These are phyloP conservation scores for Penstemon barbatus DNA, from an alignment of 257 asterid species.

Conservation along the genomic window DNA sequence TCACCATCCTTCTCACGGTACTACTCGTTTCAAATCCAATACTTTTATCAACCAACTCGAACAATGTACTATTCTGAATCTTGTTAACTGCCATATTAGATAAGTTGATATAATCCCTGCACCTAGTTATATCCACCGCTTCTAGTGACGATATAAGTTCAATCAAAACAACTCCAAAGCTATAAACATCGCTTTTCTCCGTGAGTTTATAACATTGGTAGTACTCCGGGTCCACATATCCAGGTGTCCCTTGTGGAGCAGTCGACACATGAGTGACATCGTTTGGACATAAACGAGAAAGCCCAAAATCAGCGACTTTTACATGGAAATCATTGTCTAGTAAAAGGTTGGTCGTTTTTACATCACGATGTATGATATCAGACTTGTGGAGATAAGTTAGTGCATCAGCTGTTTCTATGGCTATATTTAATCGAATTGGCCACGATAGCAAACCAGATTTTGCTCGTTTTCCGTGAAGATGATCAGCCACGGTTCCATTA, in stretches of 20 bases:
- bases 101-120: constrained; percentile 28
- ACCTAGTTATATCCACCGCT: constrained; percentile 31
- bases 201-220: constrained; percentile 55
- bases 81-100: constrained; percentile 22
- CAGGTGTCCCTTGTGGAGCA: constrained; percentile 67
- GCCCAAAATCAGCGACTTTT: constrained; percentile 60
- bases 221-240: constrained; percentile 60
- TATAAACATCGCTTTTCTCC: constrained; percentile 51
- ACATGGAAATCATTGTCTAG: constrained; percentile 41
- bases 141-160: constrained; percentile 31
- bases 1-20: constrained; percentile 21
- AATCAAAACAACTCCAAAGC: constrained; percentile 40
- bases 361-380: constrained; percentile 31
- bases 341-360: constrained; percentile 24
- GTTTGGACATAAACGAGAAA: constrained; percentile 47
- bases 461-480: constrained; percentile 20
- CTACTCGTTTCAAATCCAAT: constrained; percentile 25
- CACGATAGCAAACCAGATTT: constrained; percentile 18
- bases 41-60: constrained; percentile 25
- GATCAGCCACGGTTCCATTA: constrained; percentile 33
- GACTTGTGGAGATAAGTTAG: constrained; percentile 32
- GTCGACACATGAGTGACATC: constrained; percentile 57
- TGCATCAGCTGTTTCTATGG: constrained; percentile 29
- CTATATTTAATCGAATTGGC: constrained; percentile 27
- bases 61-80: constrained; percentile 21